Evolutionary conservation across 768 basidiomycete genomes (phyloP).

Genomic region (Suillus lakei): DNA sequence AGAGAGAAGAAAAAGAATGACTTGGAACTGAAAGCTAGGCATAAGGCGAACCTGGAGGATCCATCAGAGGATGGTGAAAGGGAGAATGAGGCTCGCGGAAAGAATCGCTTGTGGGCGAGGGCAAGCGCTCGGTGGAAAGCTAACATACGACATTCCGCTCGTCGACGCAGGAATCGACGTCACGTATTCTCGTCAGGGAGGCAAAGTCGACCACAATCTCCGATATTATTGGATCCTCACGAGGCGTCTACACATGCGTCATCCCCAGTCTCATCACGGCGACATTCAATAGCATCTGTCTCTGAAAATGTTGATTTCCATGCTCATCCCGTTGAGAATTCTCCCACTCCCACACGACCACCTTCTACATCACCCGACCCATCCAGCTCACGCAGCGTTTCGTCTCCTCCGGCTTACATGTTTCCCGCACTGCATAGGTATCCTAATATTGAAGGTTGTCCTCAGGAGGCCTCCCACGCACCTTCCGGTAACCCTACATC

Average conservation of each 20-base stretch:
- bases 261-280: conserved; percentile 28
- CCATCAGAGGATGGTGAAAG: conserved; percentile 35
- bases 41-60: conserved; percentile 28
- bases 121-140: conserved; percentile 74
- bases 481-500: conserved; percentile 15
- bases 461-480: conserved; percentile 13
- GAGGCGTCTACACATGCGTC: conserved; percentile 11
- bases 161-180: conserved; percentile 50
- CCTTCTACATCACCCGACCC: conserved; percentile 10
- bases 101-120: conserved; percentile 65
- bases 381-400: conserved; percentile 25
- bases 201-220: conserved; percentile 24
- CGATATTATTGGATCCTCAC: conserved; percentile 16
- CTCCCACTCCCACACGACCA: conserved; percentile 11
- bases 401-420: conserved; percentile 53
- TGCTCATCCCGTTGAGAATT: background rate
- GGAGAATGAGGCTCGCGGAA: conserved; percentile 52
- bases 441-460: conserved; percentile 12
- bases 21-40: conserved; percentile 51
- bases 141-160: conserved; percentile 61
- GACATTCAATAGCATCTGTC: conserved; percentile 30
- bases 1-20: conserved; percentile 40
- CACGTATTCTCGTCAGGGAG: background rate
- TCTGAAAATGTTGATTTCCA: conserved; percentile 5
- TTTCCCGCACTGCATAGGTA: conserved; percentile 27